These are phyloP conservation scores for Picocystis sp. DNA, from an alignment of 163 green algal species.

Conservation along the genomic window DNA sequence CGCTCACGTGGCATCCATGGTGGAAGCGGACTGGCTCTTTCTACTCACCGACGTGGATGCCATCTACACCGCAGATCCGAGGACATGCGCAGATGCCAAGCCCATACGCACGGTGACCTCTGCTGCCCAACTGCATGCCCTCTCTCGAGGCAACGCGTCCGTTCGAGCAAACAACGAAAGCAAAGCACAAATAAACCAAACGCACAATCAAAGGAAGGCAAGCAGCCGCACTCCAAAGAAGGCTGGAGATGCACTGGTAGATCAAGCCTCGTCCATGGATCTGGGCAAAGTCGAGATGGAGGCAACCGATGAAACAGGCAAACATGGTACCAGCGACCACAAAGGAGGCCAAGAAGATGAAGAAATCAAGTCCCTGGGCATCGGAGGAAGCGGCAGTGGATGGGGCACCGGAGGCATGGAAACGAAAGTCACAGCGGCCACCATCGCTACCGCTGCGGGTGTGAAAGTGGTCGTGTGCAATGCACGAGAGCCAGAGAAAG, in stretches of 20 bases:
- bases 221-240: too few relatives aligned
- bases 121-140: too few relatives aligned
- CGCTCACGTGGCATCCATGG: slow-evolving; percentile 69
- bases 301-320: too few relatives aligned
- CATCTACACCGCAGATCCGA: slow-evolving; percentile 76
- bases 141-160: too few relatives aligned
- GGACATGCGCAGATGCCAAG: slow-evolving; percentile 28
- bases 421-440: slow-evolving; percentile 81
- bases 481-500: not conserved
- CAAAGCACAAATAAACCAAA: too few relatives aligned
- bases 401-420: slow-evolving; percentile 83
- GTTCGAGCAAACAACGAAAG: too few relatives aligned
- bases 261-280: too few relatives aligned
- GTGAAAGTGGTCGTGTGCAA: slow-evolving; percentile 24
- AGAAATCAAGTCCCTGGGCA: slow-evolving; percentile 17
- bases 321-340: too few relatives aligned
- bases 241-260: too few relatives aligned
- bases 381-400: not conserved
- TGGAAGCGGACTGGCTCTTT: slow-evolving; percentile 77
- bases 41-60: slow-evolving; percentile 83
- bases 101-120: slow-evolving; percentile 14
- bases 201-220: too few relatives aligned
- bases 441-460: slow-evolving; percentile 69
- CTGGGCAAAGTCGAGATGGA: too few relatives aligned
- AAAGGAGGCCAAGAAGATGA: slow-evolving; percentile 5